These are phyloP conservation scores for Boletus pseudopeckii DNA, from an alignment of 768 basidiomycete genomes.

Conservation along the genomic window DNA sequence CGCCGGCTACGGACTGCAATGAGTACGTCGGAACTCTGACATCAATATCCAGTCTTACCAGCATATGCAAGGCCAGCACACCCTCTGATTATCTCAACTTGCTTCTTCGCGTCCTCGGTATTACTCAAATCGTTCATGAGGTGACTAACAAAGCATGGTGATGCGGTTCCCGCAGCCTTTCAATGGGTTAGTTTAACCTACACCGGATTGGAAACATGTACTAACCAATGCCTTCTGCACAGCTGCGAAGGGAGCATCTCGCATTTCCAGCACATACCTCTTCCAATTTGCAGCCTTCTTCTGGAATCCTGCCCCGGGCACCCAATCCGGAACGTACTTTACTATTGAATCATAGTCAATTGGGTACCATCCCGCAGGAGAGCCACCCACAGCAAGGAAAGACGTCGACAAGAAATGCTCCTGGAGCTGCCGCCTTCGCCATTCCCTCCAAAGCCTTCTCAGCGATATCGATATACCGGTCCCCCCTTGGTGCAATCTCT, in stretches of 20 bases:
- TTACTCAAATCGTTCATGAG: conserved; percentile 21
- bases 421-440: conserved; percentile 48
- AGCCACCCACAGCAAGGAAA: conserved; percentile 39
- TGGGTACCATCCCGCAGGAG: neutral
- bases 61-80: conserved; percentile 48
- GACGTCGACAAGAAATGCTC: conserved; percentile 51
- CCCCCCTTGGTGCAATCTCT: conserved; percentile 38
- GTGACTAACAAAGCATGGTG: conserved; percentile 31
- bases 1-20: conserved; percentile 32
- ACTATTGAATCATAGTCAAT: conserved; percentile 31
- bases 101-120: conserved; percentile 10
- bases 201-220: neutral
- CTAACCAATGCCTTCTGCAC: conserved; percentile 39
- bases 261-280: conserved; percentile 45
- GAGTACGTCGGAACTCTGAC: conserved; percentile 1
- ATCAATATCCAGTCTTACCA: conserved; percentile 26
- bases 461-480: conserved; percentile 48
- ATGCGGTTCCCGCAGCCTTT: conserved; percentile 26
- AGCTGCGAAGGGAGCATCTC: conserved; percentile 41
- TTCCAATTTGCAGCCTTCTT: conserved; percentile 50
- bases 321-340: conserved; percentile 51
- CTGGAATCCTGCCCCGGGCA: conserved; percentile 51
- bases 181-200: neutral
- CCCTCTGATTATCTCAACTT: conserved; percentile 37
- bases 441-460: conserved; percentile 51